Evolutionary conservation across 768 basidiomycete genomes (phyloP).

Genomic region (Agaricus blazei): DNA sequence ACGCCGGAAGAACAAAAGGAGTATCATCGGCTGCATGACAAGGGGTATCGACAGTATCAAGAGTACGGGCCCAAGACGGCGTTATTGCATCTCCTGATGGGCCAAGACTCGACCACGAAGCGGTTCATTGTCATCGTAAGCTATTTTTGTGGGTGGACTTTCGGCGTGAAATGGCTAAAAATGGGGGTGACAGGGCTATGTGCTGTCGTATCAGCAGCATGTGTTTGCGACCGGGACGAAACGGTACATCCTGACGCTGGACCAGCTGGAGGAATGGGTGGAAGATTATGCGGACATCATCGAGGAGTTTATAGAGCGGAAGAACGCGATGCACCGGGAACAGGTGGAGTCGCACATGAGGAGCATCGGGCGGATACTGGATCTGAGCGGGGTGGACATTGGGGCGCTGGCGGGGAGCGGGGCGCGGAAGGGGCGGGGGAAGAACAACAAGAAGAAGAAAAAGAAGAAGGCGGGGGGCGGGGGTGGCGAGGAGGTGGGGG

Average conservation of each 20-base stretch:
- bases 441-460: slow-evolving; percentile 10
- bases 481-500: not conserved
- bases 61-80: slow-evolving; percentile 11
- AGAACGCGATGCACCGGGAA: slow-evolving; percentile 10
- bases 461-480: not conserved
- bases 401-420: not conserved
- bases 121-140: slow-evolving; percentile 11
- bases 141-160: not conserved
- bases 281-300: slow-evolving; percentile 10
- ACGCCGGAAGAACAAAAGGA: slow-evolving; percentile 8
- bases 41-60: slow-evolving; percentile 10
- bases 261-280: slow-evolving; percentile 11
- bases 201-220: slow-evolving; percentile 12
- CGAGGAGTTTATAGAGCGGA: slow-evolving; percentile 11
- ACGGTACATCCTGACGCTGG: slow-evolving; percentile 9
- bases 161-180: not conserved
- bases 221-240: slow-evolving; percentile 12
- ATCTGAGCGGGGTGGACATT: slow-evolving; percentile 9
- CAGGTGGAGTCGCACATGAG: slow-evolving; percentile 11
- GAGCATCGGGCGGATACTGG: slow-evolving; percentile 7
- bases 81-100: slow-evolving; percentile 9
- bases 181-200: slow-evolving; percentile 6
- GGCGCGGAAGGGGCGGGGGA: slow-evolving; percentile 2
- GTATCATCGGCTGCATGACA: slow-evolving; percentile 11
- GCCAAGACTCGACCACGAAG: slow-evolving; percentile 11